Evolutionary conservation across 1,139 yeast genomes (phyloP).

Genomic region (Suhomyces maxii): DNA sequence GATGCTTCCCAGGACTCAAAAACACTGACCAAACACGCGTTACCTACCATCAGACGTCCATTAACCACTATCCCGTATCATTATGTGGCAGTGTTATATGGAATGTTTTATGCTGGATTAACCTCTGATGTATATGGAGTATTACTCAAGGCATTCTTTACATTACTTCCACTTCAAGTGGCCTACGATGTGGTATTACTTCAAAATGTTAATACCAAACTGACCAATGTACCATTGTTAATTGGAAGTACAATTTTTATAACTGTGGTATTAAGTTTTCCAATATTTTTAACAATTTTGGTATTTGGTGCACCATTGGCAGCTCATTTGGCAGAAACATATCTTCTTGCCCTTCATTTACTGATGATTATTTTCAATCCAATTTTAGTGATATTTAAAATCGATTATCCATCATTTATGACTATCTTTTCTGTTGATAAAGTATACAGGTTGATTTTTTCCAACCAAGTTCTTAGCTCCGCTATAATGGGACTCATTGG

Average conservation of each 20-base stretch:
- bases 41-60: constrained; percentile 8
- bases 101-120: constrained; percentile 37
- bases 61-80: constrained; percentile 48
- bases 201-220: constrained; percentile 18
- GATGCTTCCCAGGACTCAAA: neutral
- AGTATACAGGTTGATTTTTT: constrained; percentile 25
- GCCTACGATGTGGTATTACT: constrained; percentile 28
- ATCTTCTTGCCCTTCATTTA: constrained; percentile 63
- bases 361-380: constrained; percentile 66
- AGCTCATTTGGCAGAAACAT: constrained; percentile 56
- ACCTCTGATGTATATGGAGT: constrained; percentile 27
- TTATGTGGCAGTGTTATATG: constrained; percentile 36
- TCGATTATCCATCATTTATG: constrained; percentile 43
- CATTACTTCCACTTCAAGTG: constrained; percentile 27
- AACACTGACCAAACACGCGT: neutral
- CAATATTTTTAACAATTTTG: constrained; percentile 53
- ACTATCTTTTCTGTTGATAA: constrained; percentile 24
- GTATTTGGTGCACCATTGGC: constrained; percentile 88
- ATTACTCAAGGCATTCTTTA: constrained; percentile 29
- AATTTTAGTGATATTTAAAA: constrained; percentile 57
- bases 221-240: constrained; percentile 34
- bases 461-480: constrained; percentile 40
- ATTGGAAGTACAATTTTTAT: constrained; percentile 39
- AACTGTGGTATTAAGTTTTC: constrained; percentile 48
- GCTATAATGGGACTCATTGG: constrained; percentile 62